Evolutionary conservation across 163 green algal species (phyloP).

Genomic region (Chloromonas sp.): DNA sequence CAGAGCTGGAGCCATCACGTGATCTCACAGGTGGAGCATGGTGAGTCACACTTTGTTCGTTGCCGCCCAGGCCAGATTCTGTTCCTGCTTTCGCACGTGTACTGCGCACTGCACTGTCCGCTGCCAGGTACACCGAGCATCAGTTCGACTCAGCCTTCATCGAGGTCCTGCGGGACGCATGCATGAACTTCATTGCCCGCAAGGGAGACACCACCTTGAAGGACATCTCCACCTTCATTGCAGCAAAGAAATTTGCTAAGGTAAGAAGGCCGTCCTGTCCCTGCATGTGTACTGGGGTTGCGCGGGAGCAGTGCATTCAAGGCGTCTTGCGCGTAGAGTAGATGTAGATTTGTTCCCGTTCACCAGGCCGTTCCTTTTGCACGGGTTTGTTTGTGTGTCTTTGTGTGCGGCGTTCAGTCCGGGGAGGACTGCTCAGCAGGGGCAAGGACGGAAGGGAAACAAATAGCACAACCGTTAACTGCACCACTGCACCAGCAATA

Average conservation of each 20-base stretch:
- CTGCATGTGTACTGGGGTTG: background rate
- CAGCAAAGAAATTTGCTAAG: conserved; percentile 55
- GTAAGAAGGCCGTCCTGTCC: conserved; percentile 9
- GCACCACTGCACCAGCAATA: too few species aligned
- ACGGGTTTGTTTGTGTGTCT: too few species aligned
- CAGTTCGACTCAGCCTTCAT: conserved; percentile 85
- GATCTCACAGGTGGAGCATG: conserved; percentile 93
- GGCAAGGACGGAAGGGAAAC: too few species aligned
- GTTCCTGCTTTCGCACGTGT: background rate
- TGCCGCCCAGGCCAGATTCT: background rate
- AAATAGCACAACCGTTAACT: too few species aligned
- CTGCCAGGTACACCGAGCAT: conserved; percentile 77
- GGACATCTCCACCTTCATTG: conserved; percentile 65
- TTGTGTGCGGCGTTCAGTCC: too few species aligned
- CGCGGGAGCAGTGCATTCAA: too few species aligned
- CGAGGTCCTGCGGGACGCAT: conserved; percentile 59
- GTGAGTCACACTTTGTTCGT: conserved; percentile 27
- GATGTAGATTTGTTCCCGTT: too few species aligned
- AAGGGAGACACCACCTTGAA: conserved; percentile 47
- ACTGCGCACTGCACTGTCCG: background rate
- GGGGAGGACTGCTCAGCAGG: too few species aligned
- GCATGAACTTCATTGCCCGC: conserved; percentile 54
- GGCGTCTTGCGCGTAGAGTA: too few species aligned
- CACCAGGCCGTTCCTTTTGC: too few species aligned
- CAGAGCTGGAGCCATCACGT: conserved; percentile 76